Percentiles rank a stretch among this genome's conserved stretches.
Conservation (phyloP, 2,329 filamentous ascomycete genomes). For the Elsinoe ampelina region DNA sequence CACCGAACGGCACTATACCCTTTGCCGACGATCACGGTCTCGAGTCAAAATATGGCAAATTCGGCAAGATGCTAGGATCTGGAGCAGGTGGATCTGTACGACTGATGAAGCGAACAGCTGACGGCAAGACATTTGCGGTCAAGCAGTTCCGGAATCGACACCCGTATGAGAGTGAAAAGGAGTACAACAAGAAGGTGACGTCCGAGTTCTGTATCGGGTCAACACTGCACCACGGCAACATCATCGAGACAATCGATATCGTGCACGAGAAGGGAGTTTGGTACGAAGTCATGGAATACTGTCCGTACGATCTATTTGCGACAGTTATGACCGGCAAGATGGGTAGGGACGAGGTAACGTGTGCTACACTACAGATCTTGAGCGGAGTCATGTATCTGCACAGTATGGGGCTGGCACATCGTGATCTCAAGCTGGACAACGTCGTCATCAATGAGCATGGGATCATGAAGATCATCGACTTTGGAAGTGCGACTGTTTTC, state of each 20-base stretch:
- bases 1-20: conserved; percentile 44
- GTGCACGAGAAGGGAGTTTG: conserved; percentile 88
- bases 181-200: conserved; percentile 96
- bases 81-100: conserved; percentile 91
- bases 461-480: conserved; percentile 99
- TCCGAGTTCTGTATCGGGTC: conserved; percentile 98
- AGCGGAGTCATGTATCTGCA: conserved; percentile 92
- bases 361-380: conserved; percentile 86
- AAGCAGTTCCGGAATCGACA: conserved; percentile 93
- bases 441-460: conserved; percentile 93
- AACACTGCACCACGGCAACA: conserved; percentile 92
- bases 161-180: conserved; percentile 84
- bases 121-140: conserved; percentile 89
- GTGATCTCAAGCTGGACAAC: conserved; percentile 94
- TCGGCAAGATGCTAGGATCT: conserved; percentile 86
- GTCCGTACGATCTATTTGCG: conserved; percentile 89
- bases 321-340: conserved; percentile 99
- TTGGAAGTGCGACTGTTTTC: conserved; percentile 94
- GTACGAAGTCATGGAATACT: conserved; percentile 99
- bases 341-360: conserved; percentile 81
- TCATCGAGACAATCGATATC: conserved; percentile 96
- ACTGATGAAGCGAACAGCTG: conserved; percentile 85
- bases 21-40: conserved; percentile 92
- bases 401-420: conserved; percentile 86
- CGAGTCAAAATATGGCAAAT: conserved; percentile 86